phyloP scores from a whole-genome alignment of 2,329 filamentous ascomycete genomes.

The Sclerotinia minor region DNA sequence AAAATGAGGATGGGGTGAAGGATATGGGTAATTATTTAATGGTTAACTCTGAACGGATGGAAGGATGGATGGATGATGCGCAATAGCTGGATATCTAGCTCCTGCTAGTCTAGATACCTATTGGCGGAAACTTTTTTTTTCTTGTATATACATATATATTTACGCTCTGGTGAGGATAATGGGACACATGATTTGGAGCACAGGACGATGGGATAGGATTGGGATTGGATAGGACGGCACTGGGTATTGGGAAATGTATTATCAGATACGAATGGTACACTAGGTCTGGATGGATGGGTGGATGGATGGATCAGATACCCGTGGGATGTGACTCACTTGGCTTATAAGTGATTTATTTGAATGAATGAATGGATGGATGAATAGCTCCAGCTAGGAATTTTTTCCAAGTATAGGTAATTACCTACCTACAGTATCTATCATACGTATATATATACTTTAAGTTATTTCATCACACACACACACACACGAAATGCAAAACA shows the following conservation, averaged over 20 bases:
- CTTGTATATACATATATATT: constrained; percentile 11
- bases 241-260: background rate
- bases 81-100: background rate
- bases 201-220: background rate
- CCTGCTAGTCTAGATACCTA: background rate
- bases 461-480: no score
- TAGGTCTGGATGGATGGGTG: background rate
- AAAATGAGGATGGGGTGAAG: background rate
- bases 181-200: background rate
- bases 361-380: background rate
- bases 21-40: background rate
- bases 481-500: no score
- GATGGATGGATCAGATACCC: background rate
- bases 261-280: background rate
- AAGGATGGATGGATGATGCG: background rate
- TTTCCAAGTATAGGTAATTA: no score
- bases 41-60: constrained; percentile 1
- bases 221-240: no score
- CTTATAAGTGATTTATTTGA: no score
- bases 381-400: no score
- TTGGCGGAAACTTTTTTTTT: background rate
- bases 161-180: background rate
- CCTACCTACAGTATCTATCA: no score
- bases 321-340: no score
- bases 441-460: no score